Percentiles rank a stretch among this genome's conserved stretches.
Evolutionary conservation across 2,329 filamentous ascomycete species (phyloP).

Genomic region (Penicillium sp.): DNA sequence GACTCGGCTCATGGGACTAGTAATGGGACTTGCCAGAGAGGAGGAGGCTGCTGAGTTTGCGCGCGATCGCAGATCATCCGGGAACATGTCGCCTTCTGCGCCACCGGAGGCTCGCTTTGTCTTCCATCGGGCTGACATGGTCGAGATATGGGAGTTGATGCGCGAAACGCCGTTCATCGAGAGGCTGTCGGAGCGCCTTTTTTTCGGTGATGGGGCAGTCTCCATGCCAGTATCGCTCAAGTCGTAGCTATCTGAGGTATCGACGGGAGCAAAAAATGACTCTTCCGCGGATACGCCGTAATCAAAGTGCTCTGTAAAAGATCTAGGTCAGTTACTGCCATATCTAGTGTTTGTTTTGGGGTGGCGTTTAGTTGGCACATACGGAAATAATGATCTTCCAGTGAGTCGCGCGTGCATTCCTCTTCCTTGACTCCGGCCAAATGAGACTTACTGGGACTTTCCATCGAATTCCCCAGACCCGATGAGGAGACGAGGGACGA

Average conservation of each 20-base stretch:
- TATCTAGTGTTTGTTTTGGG: background rate
- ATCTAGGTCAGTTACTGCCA: slow-evolving; percentile 5
- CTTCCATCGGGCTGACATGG: slow-evolving; percentile 58
- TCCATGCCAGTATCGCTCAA: slow-evolving; percentile 64
- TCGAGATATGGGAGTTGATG: slow-evolving; percentile 67
- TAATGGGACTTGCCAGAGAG: slow-evolving; percentile 37
- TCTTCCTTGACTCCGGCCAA: slow-evolving; percentile 86
- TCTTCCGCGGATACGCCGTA: slow-evolving; percentile 32
- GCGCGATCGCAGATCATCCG: slow-evolving; percentile 40
- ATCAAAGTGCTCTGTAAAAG: slow-evolving; percentile 37
- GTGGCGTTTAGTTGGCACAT: slow-evolving; percentile 44
- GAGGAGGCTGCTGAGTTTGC: slow-evolving; percentile 44
- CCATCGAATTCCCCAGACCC: slow-evolving; percentile 50
- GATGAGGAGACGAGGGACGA: slow-evolving; percentile 70
- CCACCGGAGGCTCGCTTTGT: slow-evolving; percentile 39
- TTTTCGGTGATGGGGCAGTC: slow-evolving; percentile 56
- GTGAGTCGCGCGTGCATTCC: slow-evolving; percentile 63
- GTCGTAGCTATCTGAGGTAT: slow-evolving; percentile 38
- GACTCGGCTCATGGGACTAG: slow-evolving; percentile 38
- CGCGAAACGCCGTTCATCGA: slow-evolving; percentile 59
- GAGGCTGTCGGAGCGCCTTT: slow-evolving; percentile 52
- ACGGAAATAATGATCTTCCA: slow-evolving; percentile 69
- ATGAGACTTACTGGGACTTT: slow-evolving; percentile 59
- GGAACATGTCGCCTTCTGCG: slow-evolving; percentile 28
- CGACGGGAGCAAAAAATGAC: slow-evolving; percentile 29